phyloP scores from a whole-genome alignment of 116 monocot genomes.

The Zostera marina region DNA sequence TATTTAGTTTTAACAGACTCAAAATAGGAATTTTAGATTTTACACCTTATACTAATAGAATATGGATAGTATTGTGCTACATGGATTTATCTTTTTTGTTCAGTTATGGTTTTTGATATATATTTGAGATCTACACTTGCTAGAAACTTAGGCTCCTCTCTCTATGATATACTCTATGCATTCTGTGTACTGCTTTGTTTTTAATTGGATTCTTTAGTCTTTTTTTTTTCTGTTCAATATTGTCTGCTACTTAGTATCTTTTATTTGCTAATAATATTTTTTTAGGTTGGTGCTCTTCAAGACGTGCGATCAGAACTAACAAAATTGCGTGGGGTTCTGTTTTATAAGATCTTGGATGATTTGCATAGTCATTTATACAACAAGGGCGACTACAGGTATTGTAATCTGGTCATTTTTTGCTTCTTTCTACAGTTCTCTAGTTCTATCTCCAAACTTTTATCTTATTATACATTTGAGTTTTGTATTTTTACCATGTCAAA shows the following conservation, averaged over 20 bases:
- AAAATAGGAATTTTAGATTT: too few relatives aligned
- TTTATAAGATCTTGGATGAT: slow-evolving; percentile 90
- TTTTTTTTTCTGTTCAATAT: background rate
- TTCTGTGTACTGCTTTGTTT: too few relatives aligned
- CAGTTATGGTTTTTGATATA: too few relatives aligned
- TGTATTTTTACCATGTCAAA: background rate
- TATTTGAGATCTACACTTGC: too few relatives aligned
- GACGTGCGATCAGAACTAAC: slow-evolving; percentile 91
- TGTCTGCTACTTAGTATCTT: background rate
- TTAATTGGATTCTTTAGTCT: background rate
- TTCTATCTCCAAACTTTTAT: background rate
- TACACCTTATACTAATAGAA: too few relatives aligned
- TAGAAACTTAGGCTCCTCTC: too few relatives aligned
- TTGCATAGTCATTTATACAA: slow-evolving; percentile 88
- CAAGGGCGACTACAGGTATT: slow-evolving; percentile 77
- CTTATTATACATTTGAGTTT: background rate
- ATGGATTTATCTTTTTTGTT: too few relatives aligned
- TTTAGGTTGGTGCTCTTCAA: slow-evolving; percentile 94
- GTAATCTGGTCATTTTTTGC: background rate
- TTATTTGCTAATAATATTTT: background rate
- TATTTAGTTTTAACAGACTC: too few relatives aligned
- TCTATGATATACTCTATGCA: too few relatives aligned
- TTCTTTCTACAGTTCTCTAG: background rate
- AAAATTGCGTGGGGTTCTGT: slow-evolving; percentile 77
- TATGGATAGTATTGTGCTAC: too few relatives aligned